A percentile compares a stretch with the other conserved stretches of the same genome.
Evolutionary conservation across 176 grass and related monocot species (phyloP).

Genomic region (Elymus sibiricus): DNA sequence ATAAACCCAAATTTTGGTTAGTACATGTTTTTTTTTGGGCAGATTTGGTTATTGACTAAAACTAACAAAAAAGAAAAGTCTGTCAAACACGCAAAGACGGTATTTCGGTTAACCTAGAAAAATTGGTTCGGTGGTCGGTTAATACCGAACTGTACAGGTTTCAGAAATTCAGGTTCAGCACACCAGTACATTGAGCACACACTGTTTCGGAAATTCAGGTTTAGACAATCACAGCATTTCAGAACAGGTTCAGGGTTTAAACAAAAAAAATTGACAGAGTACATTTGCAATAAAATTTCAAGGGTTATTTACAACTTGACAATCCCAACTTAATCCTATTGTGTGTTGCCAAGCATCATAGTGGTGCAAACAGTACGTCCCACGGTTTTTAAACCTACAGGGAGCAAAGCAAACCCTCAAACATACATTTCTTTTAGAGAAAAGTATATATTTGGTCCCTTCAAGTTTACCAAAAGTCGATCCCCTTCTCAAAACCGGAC

Average conservation of each 20-base stretch:
- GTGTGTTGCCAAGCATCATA: neutral
- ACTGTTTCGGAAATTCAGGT: neutral
- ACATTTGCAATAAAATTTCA: neutral
- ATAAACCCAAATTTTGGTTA: neutral
- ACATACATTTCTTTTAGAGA: too few relatives aligned
- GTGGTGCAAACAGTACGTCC: too few relatives aligned
- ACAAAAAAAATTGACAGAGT: neutral
- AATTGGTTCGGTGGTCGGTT: neutral
- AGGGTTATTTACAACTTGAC: neutral
- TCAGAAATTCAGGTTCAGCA: neutral
- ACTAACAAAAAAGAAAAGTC: neutral
- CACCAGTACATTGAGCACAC: neutral
- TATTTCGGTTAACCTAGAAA: neutral
- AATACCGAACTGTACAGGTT: neutral
- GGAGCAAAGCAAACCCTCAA: too few relatives aligned
- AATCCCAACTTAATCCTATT: neutral
- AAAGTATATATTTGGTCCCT: too few relatives aligned
- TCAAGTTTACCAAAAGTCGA: too few relatives aligned
- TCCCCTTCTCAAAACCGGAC: too few relatives aligned
- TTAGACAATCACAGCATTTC: neutral
- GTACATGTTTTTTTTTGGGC: slow-evolving; percentile 21
- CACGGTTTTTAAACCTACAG: too few relatives aligned
- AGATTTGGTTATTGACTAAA: neutral
- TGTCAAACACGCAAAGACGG: neutral
- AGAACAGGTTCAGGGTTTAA: neutral